Evolutionary conservation across 2,329 filamentous ascomycete species (phyloP).

Genomic region (Alternaria alternata): DNA sequence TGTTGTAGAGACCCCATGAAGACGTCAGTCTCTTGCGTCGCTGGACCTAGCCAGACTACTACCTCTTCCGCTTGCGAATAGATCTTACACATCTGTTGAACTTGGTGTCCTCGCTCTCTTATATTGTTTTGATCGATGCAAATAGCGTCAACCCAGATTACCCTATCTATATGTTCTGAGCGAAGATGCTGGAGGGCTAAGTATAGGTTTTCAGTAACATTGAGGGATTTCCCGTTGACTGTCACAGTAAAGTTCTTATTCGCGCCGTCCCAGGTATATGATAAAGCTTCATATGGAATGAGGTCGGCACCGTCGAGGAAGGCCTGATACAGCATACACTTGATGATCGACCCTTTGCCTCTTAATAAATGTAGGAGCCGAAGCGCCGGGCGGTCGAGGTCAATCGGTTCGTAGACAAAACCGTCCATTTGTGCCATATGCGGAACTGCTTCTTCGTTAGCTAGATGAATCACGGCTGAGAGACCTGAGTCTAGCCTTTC

Average conservation of each 20-base stretch:
- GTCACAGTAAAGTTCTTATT: background rate
- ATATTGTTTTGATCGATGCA: constrained; percentile 38
- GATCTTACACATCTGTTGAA: constrained; percentile 35
- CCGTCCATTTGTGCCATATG: too few relatives aligned
- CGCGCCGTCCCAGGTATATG: background rate
- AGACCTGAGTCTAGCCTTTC: too few relatives aligned
- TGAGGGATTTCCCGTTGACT: accelerated
- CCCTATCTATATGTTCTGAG: background rate
- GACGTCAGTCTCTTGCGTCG: background rate
- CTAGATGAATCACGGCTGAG: too few relatives aligned
- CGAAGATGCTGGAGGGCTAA: background rate
- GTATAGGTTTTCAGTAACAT: background rate
- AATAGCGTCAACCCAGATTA: background rate
- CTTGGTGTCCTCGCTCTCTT: constrained; percentile 35
- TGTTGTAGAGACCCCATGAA: background rate
- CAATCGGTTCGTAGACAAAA: background rate
- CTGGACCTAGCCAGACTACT: constrained; percentile 38
- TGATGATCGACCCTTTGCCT: background rate
- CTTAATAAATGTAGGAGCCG: background rate
- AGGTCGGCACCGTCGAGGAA: accelerated
- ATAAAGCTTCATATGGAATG: constrained; percentile 12
- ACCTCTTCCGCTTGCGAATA: constrained; percentile 34
- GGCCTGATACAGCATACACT: constrained; percentile 25
- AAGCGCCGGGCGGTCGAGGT: background rate
- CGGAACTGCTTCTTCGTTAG: too few relatives aligned